Evolutionary conservation across 208 protist species (phyloP), one percentile per base, ranked within the genome.

Genomic region (Zelonia costaricensis): DNA sequence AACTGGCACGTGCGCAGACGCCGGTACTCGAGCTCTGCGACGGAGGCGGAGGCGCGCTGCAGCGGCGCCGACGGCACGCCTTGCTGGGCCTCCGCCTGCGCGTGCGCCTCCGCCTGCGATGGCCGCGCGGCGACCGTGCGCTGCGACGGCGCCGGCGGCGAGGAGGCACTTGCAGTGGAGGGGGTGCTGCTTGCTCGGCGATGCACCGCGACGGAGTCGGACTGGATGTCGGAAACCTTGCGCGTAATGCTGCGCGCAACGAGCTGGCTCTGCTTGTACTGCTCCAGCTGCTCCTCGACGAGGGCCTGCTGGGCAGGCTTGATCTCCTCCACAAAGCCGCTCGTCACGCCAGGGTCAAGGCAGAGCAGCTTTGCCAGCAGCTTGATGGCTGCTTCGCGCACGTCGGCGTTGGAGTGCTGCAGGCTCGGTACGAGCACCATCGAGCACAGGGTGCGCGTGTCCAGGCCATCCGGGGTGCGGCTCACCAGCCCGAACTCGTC

Each of bases 1-100:
- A 97, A 97, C 53, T 93, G 89, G 62, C 92, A 97, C 22, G 84
- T 90, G n/a, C 68, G 68, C 28, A 74, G 51, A 2, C 58, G 43
- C 13, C 53, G 46, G 44, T 62, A 53, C 45, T 87, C 77, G 0
- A 51, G 42, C 49, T 82, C 77, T 43, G 43, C 20, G 2, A 58
- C 55, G 20, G 31, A 56, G n/a, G 36, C 64, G 28, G 55, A 40
- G 23, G 48, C 31, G 0, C 30, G 31, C 44, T 72, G 59, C 43
- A 43, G 46, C 8, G 42, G 56, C 15, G 5, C 31, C 20, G 44
- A 42, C 8, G 22, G 3, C 1, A 44, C 15, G 10, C 30, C 9
- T 3, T 39, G 18, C 2, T 30, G 0, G 3, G 33, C 4, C 23
- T 42, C 38, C 8, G 65, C 66, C 23, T 53, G 43, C 39, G 56